phyloP scores from a whole-genome alignment of 306 rosid genomes.

The Aeschynomene evenia region DNA sequence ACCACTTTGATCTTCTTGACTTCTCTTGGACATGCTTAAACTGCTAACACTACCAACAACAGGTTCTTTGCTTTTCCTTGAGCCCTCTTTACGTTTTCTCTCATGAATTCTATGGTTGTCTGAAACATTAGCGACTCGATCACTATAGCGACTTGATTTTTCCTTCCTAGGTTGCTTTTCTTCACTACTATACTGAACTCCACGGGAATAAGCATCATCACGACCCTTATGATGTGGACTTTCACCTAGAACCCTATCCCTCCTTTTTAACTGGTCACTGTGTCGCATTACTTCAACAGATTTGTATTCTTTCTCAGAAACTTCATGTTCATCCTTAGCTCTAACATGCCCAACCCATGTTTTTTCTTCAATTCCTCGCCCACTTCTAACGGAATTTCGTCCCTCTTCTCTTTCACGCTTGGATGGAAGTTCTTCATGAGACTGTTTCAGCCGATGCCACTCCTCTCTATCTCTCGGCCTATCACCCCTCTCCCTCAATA shows the following conservation, averaged over 20 bases:
- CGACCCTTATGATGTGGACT: conserved; percentile 70
- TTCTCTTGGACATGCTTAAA: conserved; percentile 61
- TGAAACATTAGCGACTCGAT: conserved; percentile 60
- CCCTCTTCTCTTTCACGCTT: conserved; percentile 92
- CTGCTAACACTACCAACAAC: conserved; percentile 52
- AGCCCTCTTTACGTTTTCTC: conserved; percentile 68
- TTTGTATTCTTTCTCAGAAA: conserved; percentile 74
- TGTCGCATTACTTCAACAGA: conserved; percentile 65
- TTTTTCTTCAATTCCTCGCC: conserved; percentile 77
- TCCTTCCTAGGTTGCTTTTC: conserved; percentile 82
- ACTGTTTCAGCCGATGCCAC: conserved; percentile 77
- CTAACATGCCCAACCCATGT: conserved; percentile 69
- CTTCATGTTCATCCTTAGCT: conserved; percentile 68
- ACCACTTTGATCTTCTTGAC: conserved; percentile 67
- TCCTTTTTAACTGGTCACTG: conserved; percentile 71
- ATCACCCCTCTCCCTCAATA: conserved; percentile 74
- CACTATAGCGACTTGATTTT: conserved; percentile 72
- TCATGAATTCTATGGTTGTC: conserved; percentile 68
- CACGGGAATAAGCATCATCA: conserved; percentile 62
- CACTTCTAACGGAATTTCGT: conserved; percentile 65
- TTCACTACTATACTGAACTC: conserved; percentile 59
- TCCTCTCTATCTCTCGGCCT: conserved; percentile 87
- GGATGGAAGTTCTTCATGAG: conserved; percentile 71
- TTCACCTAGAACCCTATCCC: conserved; percentile 73
- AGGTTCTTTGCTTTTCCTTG: conserved; percentile 73